Conservation (phyloP, 2,329 filamentous ascomycete genomes). For the Dichotomopilus funicola region DNA sequence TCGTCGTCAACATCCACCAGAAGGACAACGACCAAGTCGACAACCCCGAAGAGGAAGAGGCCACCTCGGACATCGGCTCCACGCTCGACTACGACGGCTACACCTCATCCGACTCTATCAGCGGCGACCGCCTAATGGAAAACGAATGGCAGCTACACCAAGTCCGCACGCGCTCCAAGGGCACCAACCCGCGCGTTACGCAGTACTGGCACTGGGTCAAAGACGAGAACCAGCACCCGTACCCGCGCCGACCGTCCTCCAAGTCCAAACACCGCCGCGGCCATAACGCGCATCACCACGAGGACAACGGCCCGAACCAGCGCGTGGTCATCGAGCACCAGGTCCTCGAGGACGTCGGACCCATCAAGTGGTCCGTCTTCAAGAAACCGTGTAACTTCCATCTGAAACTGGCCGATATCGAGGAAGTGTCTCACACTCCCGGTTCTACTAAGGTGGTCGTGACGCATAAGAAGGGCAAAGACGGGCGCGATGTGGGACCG, state of each 20-base stretch:
- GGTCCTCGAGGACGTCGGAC: constrained; percentile 39
- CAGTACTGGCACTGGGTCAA: constrained; percentile 52
- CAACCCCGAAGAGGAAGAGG: too few relatives aligned
- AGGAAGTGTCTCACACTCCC: constrained; percentile 39
- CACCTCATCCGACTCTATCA: constrained; percentile 47
- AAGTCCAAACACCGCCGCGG: too few relatives aligned
- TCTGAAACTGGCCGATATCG: constrained; percentile 40
- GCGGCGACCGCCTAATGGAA: constrained; percentile 37
- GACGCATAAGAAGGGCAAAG: constrained; percentile 28
- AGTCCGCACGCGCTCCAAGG: constrained; percentile 43
- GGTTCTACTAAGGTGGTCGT: constrained; percentile 39
- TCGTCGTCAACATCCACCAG: too few relatives aligned
- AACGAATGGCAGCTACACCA: constrained; percentile 48
- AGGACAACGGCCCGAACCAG: too few relatives aligned
- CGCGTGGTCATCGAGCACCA: constrained; percentile 45
- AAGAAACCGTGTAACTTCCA: constrained; percentile 46
- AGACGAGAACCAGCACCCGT: constrained; percentile 25
- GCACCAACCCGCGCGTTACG: constrained; percentile 42
- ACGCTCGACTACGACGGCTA: constrained; percentile 38
- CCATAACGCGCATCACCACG: too few relatives aligned
- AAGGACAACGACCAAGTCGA: too few relatives aligned
- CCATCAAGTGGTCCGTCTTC: constrained; percentile 44
- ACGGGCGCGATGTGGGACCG: neutral
- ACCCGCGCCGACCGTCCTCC: too few relatives aligned
- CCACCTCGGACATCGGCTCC: neutral